A percentile compares a stretch with the other conserved stretches of the same genome.
phyloP scores from a whole-genome alignment of 306 rosid species.

The Cyclanthera cordifolia region DNA sequence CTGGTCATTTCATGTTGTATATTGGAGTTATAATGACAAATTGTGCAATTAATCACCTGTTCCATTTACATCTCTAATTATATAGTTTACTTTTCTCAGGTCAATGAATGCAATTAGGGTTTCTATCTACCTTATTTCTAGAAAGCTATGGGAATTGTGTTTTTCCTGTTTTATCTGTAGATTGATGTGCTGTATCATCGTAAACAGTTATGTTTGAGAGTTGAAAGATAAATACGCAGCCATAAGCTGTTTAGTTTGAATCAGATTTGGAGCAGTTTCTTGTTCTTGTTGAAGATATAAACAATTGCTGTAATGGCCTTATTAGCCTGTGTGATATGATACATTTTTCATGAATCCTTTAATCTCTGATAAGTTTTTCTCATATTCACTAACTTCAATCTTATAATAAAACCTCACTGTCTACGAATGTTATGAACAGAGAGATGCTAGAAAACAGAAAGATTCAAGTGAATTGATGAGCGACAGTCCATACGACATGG shows the following conservation, averaged over 20 bases:
- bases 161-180: background rate
- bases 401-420: background rate
- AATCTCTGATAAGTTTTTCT: background rate
- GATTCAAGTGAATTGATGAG: conserved; percentile 21
- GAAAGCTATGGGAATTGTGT: background rate
- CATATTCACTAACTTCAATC: background rate
- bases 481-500: conserved; percentile 50
- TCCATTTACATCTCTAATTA: background rate
- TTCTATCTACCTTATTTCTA: background rate
- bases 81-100: background rate
- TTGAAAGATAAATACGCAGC: background rate
- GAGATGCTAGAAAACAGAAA: conserved; percentile 40
- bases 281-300: background rate
- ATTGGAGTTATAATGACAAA: background rate
- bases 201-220: background rate
- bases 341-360: background rate
- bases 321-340: background rate
- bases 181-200: background rate
- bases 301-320: background rate
- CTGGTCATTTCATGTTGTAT: background rate
- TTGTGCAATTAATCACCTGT: background rate
- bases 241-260: background rate
- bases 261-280: background rate
- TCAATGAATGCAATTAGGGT: background rate
- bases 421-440: conserved; percentile 34